These are phyloP conservation scores for Tricholoma matsutake DNA, from an alignment of 768 basidiomycete species.

Conservation along the genomic window DNA sequence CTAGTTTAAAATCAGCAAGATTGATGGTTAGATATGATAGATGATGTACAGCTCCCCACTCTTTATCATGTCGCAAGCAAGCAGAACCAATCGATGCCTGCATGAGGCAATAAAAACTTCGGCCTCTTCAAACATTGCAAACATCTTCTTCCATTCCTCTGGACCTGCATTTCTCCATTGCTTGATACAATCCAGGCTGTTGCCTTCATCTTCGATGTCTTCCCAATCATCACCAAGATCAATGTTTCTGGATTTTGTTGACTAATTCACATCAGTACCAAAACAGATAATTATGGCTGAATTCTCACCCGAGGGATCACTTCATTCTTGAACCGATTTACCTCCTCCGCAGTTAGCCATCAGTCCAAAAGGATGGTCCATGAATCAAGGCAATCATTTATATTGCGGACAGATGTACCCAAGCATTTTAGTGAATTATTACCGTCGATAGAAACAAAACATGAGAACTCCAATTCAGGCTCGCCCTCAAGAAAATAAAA, in stretches of 20 bases:
- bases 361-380: conserved; percentile 2
- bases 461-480: conserved; percentile 11
- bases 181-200: conserved; percentile 4
- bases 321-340: conserved; percentile 15
- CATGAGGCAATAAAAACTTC: conserved; percentile 19
- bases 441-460: conserved; percentile 25
- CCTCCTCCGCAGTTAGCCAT: conserved; percentile 11
- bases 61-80: conserved; percentile 5
- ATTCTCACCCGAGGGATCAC: neutral
- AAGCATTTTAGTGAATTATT: conserved; percentile 28
- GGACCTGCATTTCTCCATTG: conserved; percentile 18
- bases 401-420: conserved; percentile 1
- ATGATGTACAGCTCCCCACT: conserved; percentile 11
- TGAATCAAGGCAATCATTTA: conserved; percentile 8
- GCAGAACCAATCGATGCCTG: conserved; percentile 14
- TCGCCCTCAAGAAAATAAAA: conserved; percentile 19
- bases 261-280: no score
- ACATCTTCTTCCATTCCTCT: conserved; percentile 17
- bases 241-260: neutral
- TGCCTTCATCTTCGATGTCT: neutral
- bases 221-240: neutral
- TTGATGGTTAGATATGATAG: neutral
- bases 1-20: neutral
- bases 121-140: conserved; percentile 19
- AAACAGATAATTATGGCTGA: no score